Evolutionary conservation across 805 yeast species (phyloP), one percentile per base, ranked within the genome.

Genomic region (Saccharomycopsis microspora): DNA sequence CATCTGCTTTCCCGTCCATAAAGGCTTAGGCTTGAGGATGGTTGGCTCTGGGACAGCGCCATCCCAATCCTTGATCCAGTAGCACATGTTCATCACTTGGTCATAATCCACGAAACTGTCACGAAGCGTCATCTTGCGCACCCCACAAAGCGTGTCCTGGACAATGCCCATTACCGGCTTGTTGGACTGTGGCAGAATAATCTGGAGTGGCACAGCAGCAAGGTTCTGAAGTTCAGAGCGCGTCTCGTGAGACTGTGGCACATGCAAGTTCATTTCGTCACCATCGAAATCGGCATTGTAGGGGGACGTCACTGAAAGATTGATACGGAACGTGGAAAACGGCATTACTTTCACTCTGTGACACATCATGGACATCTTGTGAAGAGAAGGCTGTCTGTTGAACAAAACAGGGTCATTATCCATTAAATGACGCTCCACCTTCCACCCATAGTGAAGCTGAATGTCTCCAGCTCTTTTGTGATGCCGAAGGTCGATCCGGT

Each of bases 161-260:
- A 93, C 98, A 71, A 93, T 93, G 70, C 99, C 99, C 99, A 93
- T 93, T 55, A 95, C 96, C 37, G 99, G 99, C 68, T 93, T 93
- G 65, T 93, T 93, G 2, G 96, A 86, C 68, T 93, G 99, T 8
- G 99, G 97, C 11, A 97, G 88, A 38, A 93, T 96, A 73, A 93
- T 93, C 67, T 93, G 98, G 49, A 89, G 72, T 5, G 98, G 98
- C 46, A 93, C 99, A 4, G 97, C 95, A 69, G 97, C 88, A 58
- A 93, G 77, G 64, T 90, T 93, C 33, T 90, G 82, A 55, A 93
- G 72, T 66, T 93, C 99, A 1, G 98, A 96, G 62, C 97, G 78
- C 0, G 98, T 89, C 65, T 93, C 99, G 55, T 89, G 96, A 5
- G 96, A 85, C 65, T 93, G 99, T 3, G 99, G 98, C 57, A 90